Evolutionary conservation across 805 yeast species (phyloP).

Genomic region (Ogataea pilisensis): DNA sequence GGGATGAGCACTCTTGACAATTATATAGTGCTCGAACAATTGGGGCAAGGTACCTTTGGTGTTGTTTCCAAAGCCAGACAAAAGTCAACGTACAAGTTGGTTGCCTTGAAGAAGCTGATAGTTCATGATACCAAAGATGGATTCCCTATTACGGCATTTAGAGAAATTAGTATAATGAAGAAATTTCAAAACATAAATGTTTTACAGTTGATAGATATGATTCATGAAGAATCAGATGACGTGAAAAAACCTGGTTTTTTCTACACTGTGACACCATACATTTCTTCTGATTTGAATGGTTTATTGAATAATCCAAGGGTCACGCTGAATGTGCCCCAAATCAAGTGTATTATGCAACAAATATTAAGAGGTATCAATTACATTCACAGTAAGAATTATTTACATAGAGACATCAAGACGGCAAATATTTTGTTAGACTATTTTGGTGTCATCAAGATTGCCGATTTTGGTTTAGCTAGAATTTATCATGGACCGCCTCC

Average conservation of each 20-base stretch:
- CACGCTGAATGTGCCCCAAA: slow-evolving; percentile 55
- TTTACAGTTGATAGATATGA: slow-evolving; percentile 74
- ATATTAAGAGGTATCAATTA: slow-evolving; percentile 75
- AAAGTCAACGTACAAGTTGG: slow-evolving; percentile 50
- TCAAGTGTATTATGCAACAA: slow-evolving; percentile 80
- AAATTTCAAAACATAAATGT: slow-evolving; percentile 65
- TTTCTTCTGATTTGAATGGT: slow-evolving; percentile 91
- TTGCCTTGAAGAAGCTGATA: slow-evolving; percentile 86
- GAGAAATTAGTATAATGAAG: slow-evolving; percentile 85
- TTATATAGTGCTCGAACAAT: slow-evolving; percentile 36
- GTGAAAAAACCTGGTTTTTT: slow-evolving; percentile 38
- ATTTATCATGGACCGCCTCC: slow-evolving; percentile 37
- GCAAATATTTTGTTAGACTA: slow-evolving; percentile 86
- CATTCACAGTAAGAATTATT: slow-evolving; percentile 56
- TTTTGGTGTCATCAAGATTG: slow-evolving; percentile 77
- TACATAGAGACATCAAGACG: slow-evolving; percentile 93
- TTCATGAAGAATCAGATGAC: slow-evolving; percentile 44
- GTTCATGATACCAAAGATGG: slow-evolving; percentile 74
- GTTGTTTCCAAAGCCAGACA: slow-evolving; percentile 79
- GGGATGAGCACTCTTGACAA: slow-evolving; percentile 31
- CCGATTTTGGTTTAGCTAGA: slow-evolving; percentile 94
- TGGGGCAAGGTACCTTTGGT: slow-evolving; percentile 87
- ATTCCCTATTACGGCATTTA: slow-evolving; percentile 90
- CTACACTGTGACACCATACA: slow-evolving; percentile 88
- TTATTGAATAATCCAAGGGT: slow-evolving; percentile 76